Percentiles rank a stretch among this genome's conserved stretches.
These are phyloP conservation scores for Colletotrichum somersetense DNA, from an alignment of 2,329 filamentous ascomycete species.

Conservation along the genomic window DNA sequence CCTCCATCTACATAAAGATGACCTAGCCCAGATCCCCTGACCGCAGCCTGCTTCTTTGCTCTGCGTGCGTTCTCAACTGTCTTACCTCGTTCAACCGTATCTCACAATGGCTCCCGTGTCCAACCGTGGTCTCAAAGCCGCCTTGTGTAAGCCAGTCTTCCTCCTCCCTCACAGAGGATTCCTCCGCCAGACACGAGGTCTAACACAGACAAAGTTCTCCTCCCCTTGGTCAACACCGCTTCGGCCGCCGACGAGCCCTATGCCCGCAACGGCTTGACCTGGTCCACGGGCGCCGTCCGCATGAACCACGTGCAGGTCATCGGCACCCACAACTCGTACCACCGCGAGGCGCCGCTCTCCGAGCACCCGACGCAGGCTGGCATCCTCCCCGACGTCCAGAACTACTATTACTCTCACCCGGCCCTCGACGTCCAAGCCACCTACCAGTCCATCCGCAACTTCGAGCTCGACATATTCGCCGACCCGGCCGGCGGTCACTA, in stretches of 20 bases:
- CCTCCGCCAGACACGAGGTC: not conserved
- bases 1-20: slow-evolving; percentile 22
- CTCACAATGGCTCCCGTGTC: slow-evolving; percentile 18
- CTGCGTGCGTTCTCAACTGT: not conserved
- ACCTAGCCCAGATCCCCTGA: not conserved
- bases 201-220: slow-evolving; percentile 29
- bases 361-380: slow-evolving; percentile 57
- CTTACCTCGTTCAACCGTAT: not conserved
- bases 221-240: slow-evolving; percentile 26
- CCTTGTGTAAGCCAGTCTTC: slow-evolving; percentile 21
- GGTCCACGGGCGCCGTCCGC: slow-evolving; percentile 52
- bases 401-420: slow-evolving; percentile 63
- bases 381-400: slow-evolving; percentile 52
- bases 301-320: slow-evolving; percentile 66
- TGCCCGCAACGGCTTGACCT: slow-evolving; percentile 49
- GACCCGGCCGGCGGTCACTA: slow-evolving; percentile 63
- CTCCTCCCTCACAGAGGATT: not conserved
- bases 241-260: slow-evolving; percentile 37
- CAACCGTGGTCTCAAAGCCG: slow-evolving; percentile 31
- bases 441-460: slow-evolving; percentile 59
- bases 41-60: not conserved
- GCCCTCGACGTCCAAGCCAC: slow-evolving; percentile 58
- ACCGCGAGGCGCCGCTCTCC: slow-evolving; percentile 57
- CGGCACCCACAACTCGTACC: slow-evolving; percentile 66
- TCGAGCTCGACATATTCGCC: slow-evolving; percentile 63